Conservation (phyloP, 2,329 filamentous ascomycete species). For the Monosporascus sp. region DNA sequence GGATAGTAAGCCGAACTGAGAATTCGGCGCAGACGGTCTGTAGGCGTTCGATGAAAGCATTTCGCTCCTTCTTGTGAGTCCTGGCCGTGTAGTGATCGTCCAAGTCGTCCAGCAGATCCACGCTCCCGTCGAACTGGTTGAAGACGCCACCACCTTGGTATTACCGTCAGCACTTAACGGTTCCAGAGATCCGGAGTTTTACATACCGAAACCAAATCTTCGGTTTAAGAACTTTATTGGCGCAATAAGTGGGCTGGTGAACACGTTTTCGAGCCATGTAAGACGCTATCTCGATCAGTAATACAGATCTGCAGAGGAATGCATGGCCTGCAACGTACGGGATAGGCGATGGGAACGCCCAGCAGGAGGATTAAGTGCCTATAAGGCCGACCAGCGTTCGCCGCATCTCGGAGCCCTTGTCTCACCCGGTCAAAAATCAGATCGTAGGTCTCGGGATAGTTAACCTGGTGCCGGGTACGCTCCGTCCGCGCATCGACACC, state of each 20-base stretch:
- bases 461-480: conserved; percentile 88
- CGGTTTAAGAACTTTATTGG: conserved; percentile 87
- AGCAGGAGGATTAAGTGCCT: conserved; percentile 84
- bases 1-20: conserved; percentile 83
- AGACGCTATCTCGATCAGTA: conserved; percentile 52
- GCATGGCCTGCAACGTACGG: conserved; percentile 51
- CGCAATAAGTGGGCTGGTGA: conserved; percentile 79
- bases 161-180: conserved; percentile 5
- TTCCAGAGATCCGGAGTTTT: not conserved
- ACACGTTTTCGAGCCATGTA: conserved; percentile 94
- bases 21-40: conserved; percentile 81
- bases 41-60: conserved; percentile 69
- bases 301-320: not conserved
- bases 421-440: conserved; percentile 73
- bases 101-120: conserved; percentile 86
- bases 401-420: conserved; percentile 66
- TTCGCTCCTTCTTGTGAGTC: conserved; percentile 86
- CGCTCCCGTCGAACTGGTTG: conserved; percentile 89
- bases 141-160: conserved; percentile 68
- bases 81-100: conserved; percentile 95
- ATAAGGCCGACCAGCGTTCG: conserved; percentile 65
- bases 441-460: conserved; percentile 88
- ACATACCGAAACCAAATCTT: conserved; percentile 68
- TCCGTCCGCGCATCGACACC: conserved; percentile 93
- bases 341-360: conserved; percentile 82